Evolutionary conservation across 352 stramenopile genomes (phyloP).

Genomic region (Globisporangium nunn): DNA sequence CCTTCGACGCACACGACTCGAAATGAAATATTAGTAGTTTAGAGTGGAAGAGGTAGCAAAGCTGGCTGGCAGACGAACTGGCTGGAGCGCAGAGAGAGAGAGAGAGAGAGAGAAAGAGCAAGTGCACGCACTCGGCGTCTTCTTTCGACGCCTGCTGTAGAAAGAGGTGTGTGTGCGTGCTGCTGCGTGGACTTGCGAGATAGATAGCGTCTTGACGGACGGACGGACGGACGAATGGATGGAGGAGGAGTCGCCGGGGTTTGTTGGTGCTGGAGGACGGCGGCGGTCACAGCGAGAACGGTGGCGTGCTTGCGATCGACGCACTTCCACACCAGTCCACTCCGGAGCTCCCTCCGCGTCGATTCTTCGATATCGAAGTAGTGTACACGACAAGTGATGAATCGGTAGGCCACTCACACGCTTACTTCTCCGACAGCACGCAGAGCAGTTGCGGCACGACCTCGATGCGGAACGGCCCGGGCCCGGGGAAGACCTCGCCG

Average conservation of each 20-base stretch:
- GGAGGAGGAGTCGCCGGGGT: too few relatives aligned
- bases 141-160: neutral
- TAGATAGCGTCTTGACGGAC: neutral
- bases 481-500: conserved; percentile 57
- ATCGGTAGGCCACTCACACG: neutral
- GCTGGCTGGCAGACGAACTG: neutral
- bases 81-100: neutral
- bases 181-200: neutral
- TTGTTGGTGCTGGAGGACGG: neutral
- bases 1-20: conserved; percentile 3
- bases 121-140: neutral
- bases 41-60: too few relatives aligned
- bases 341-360: too few relatives aligned
- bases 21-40: too few relatives aligned
- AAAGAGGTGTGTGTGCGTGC: too few relatives aligned
- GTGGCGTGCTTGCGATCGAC: too few relatives aligned
- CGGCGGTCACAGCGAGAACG: too few relatives aligned
- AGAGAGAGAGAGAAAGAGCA: neutral
- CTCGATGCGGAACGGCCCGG: conserved; percentile 63
- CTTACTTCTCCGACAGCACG: conserved; percentile 75
- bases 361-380: neutral
- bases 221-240: neutral
- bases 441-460: conserved; percentile 62
- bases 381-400: neutral
- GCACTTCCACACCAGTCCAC: too few relatives aligned